Conservation (phyloP, 2,329 filamentous ascomycete species). For the Basipetospora chlamydospora region DNA sequence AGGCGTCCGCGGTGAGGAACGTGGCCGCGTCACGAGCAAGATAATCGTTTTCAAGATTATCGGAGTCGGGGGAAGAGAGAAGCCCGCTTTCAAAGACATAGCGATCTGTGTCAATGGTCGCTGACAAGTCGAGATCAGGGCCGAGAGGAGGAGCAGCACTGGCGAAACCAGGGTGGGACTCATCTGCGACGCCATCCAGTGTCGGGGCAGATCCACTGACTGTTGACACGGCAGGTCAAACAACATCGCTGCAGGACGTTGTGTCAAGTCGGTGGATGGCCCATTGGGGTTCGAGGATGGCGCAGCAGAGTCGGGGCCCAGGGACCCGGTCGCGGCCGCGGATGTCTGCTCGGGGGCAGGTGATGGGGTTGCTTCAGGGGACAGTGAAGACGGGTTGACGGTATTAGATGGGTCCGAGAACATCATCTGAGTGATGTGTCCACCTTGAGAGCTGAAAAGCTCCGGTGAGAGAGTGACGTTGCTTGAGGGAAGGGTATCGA, state of each 20-base stretch:
- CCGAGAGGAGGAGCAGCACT: constrained; percentile 50
- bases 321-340: constrained; percentile 1
- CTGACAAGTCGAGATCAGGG: constrained; percentile 54
- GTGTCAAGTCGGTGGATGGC: constrained; percentile 78
- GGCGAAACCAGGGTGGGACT: constrained; percentile 25
- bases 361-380: constrained; percentile 32
- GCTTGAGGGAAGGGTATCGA: constrained; percentile 26
- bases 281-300: constrained; percentile 14
- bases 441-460: constrained; percentile 37
- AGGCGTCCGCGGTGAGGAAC: constrained; percentile 28
- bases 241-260: constrained; percentile 99
- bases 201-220: constrained; percentile 52
- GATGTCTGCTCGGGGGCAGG: too few species aligned
- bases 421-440: constrained; percentile 17
- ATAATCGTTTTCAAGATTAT: constrained; percentile 53
- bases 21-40: constrained; percentile 44
- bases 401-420: constrained; percentile 25
- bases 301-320: constrained; percentile 11
- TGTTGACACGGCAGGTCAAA: constrained; percentile 99
- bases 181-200: constrained; percentile 26
- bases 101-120: constrained; percentile 58
- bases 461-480: constrained; percentile 44
- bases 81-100: constrained; percentile 63
- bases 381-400: constrained; percentile 47
- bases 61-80: constrained; percentile 57